Evolutionary conservation across 78 protist species (phyloP), one percentile per base, ranked within the genome.

Genomic region (Speleostelium caveatum): DNA sequence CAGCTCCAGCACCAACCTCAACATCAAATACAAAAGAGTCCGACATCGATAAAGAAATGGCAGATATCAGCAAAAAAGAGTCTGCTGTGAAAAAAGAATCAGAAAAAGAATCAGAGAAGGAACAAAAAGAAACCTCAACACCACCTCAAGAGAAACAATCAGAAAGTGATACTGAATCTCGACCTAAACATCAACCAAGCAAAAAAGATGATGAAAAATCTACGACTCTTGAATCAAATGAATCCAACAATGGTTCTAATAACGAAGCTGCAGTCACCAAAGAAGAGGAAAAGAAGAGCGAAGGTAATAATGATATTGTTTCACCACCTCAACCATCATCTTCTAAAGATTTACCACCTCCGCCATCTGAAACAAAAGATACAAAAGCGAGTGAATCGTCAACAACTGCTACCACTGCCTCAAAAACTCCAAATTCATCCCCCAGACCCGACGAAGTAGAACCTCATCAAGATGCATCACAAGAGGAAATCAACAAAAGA

Each of bases 401-500:
- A 17, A 65, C 58, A 7, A 14, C 75, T n/a, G 41, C 16, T 35
- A n/a, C 59, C 22, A 28, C 60, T 1, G 19, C 10, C 8, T 3
- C 8, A 3, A 38, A 53, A 58, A 32, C 88, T 24, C 88, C 76
- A 51, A 53, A 63, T 30, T 56, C 75, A 14, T 80, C 89, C 32
- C 89, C 89, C 14, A 59, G 79, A 56, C 77, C 78, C 10, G 91
- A 83, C 33, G 78, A 83, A 83, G 75, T 83, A 26, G 91, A 83
- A 69, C 91, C 91, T 19, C 71, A 61, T 33, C 91, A 83, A 59
- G 91, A 83, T 69, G 91, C 91, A 16, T 67, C 79, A 2, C 91
- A 83, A 69, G 91, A 83, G 26, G 91, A 83, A 60, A 74, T 83
- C 16, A 83, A 83, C 65, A 83, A 83, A 71, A 67, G 91, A 59